These are phyloP conservation scores for Fagopyrum tataricum DNA, from an alignment of 148 eudicot species.

Conservation along the genomic window DNA sequence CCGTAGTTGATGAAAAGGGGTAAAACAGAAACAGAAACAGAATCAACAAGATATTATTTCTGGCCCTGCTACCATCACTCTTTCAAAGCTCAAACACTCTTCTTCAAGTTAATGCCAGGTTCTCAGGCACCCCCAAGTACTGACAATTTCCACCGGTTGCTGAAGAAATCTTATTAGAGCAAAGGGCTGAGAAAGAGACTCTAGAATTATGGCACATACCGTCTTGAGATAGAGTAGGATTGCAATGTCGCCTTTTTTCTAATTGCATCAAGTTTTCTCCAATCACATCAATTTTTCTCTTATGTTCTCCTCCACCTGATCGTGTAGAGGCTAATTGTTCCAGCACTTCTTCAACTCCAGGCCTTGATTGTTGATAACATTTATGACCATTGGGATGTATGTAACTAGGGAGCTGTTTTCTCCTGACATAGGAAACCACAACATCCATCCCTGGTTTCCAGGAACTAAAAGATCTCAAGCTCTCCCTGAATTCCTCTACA, in stretches of 20 bases:
- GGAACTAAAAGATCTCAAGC: slow-evolving; percentile 47
- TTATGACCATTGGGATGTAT: slow-evolving; percentile 56
- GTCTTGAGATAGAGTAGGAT: slow-evolving; percentile 48
- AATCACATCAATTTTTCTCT: slow-evolving; percentile 34
- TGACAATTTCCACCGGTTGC: not conserved
- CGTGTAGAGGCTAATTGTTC: slow-evolving; percentile 19
- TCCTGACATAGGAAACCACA: slow-evolving; percentile 59
- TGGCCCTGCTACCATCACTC: not conserved
- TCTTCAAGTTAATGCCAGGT: slow-evolving; percentile 3
- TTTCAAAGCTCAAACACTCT: not conserved
- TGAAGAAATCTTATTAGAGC: not conserved
- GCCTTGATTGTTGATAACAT: slow-evolving; percentile 34
- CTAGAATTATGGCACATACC: slow-evolving; percentile 19
- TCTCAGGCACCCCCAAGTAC: slow-evolving; percentile 2
- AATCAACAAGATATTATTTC: not conserved
- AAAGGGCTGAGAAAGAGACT: not conserved
- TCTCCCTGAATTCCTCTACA: slow-evolving; percentile 61
- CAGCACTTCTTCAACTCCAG: slow-evolving; percentile 21
- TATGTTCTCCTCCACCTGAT: slow-evolving; percentile 26
- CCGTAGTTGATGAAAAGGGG: too few relatives aligned
- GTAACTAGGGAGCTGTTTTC: slow-evolving; percentile 58
- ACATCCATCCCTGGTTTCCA: slow-evolving; percentile 90
- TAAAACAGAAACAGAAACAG: too few relatives aligned
- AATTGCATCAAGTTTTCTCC: slow-evolving; percentile 17
- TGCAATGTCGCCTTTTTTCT: slow-evolving; percentile 28